These are phyloP conservation scores for Simplicillium aogashimaense DNA, from an alignment of 2,329 filamentous ascomycete species.

Conservation along the genomic window DNA sequence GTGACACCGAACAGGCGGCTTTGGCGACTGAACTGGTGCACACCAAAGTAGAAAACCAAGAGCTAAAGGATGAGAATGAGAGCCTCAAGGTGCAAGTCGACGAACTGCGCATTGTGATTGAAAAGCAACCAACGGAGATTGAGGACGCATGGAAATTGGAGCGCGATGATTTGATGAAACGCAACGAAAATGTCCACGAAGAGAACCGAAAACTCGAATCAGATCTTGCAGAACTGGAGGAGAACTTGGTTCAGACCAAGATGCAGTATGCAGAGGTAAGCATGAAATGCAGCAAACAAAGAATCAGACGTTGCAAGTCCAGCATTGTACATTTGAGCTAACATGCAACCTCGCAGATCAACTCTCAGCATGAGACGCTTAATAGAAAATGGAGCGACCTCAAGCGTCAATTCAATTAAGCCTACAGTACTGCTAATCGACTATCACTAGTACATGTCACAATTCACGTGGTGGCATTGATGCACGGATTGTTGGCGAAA, in stretches of 20 bases:
- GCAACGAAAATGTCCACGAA: constrained; percentile 87
- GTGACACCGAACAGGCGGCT: constrained; percentile 82
- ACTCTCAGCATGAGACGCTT: constrained; percentile 60
- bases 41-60: constrained; percentile 88
- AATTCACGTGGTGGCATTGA: background rate
- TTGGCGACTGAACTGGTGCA: constrained; percentile 86
- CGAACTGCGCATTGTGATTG: constrained; percentile 77
- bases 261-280: constrained; percentile 91
- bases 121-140: constrained; percentile 81
- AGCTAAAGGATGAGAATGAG: constrained; percentile 82
- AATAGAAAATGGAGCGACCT: constrained; percentile 71
- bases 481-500: background rate
- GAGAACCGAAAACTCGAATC: constrained; percentile 85
- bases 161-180: constrained; percentile 84
- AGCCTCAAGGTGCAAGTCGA: constrained; percentile 73
- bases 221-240: constrained; percentile 84
- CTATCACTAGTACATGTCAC: constrained; percentile 3
- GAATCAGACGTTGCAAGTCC: too few species aligned
- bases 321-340: too few species aligned
- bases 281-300: constrained; percentile 8
- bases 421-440: constrained; percentile 1
- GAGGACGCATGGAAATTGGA: constrained; percentile 73
- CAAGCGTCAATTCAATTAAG: constrained; percentile 43
- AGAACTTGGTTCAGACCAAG: constrained; percentile 85
- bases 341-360: constrained; percentile 42